Conservation (phyloP, 208 protist species). For the Leishmania aethiopica region DNA sequence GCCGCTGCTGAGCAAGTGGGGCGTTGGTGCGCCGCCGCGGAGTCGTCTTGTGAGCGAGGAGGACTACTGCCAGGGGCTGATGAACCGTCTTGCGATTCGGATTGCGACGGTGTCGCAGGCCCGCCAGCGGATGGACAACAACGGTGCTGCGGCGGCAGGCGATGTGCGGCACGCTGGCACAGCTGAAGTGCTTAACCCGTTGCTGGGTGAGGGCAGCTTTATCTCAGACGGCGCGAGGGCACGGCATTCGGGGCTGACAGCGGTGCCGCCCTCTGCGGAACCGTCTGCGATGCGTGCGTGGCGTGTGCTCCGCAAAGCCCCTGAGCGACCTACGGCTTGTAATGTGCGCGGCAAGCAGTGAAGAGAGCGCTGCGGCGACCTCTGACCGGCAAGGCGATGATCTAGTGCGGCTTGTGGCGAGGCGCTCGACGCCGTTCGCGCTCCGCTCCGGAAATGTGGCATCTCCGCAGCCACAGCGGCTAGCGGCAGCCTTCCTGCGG, state of each 20-base stretch:
- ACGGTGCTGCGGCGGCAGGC: slow-evolving; percentile 13
- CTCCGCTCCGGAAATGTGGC: too few relatives aligned
- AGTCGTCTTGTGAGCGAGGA: slow-evolving; percentile 3
- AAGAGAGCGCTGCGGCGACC: too few relatives aligned
- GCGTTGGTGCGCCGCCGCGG: slow-evolving; percentile 5
- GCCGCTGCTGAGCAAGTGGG: slow-evolving; percentile 6
- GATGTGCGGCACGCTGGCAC: too few relatives aligned
- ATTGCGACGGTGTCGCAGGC: slow-evolving; percentile 2
- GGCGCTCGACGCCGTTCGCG: too few relatives aligned
- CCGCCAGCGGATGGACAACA: slow-evolving; percentile 5
- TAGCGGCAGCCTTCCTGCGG: too few relatives aligned
- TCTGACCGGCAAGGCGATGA: too few relatives aligned
- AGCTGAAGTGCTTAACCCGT: background rate
- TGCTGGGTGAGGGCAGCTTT: background rate
- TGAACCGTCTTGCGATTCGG: background rate
- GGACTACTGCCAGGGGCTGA: slow-evolving; percentile 6
- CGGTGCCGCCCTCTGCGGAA: background rate
- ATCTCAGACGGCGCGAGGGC: background rate
- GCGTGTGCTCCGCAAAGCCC: background rate
- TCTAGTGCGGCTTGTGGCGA: too few relatives aligned
- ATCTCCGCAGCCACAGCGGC: too few relatives aligned
- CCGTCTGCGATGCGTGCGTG: background rate
- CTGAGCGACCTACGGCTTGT: too few relatives aligned
- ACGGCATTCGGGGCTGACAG: background rate
- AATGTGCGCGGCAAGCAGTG: too few relatives aligned